phyloP scores from a whole-genome alignment of 345 rosid genomes.

The Conringia planisiliqua region DNA sequence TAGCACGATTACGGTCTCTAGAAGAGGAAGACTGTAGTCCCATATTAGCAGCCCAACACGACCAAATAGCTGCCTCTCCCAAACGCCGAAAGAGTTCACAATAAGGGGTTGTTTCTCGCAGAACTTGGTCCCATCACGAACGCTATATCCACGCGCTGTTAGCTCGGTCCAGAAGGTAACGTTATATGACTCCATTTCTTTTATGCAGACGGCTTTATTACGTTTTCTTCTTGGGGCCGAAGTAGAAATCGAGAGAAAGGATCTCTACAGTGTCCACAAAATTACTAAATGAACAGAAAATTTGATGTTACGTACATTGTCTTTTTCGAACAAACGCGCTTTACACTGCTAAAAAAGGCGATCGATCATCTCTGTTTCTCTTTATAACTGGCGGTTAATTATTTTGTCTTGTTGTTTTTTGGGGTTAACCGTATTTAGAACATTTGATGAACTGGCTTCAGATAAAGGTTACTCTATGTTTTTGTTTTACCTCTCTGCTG shows the following conservation, averaged over 20 bases:
- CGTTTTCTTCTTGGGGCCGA: not conserved
- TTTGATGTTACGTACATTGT: not conserved
- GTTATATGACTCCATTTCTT: not conserved
- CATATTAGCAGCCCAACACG: not conserved
- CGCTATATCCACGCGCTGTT: slow-evolving; percentile 11
- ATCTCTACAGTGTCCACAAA: not conserved
- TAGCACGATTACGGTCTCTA: slow-evolving; percentile 14
- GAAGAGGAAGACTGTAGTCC: slow-evolving; percentile 30
- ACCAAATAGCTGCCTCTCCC: not conserved
- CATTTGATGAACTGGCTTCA: not conserved
- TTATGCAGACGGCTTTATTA: not conserved
- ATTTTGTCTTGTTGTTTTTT: not conserved
- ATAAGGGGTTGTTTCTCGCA: slow-evolving; percentile 2
- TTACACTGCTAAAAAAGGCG: slow-evolving; percentile 17
- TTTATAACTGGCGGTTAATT: not conserved
- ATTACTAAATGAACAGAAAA: not conserved
- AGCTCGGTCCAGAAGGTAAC: not conserved
- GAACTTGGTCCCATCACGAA: slow-evolving; percentile 4
- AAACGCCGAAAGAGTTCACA: slow-evolving; percentile 23
- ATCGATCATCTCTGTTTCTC: not conserved
- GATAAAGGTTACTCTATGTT: not conserved
- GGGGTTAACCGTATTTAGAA: not conserved
- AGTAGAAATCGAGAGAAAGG: not conserved
- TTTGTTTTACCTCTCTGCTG: no score
- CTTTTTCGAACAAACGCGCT: not conserved